Conservation (phyloP, 2,329 filamentous ascomycete species). For the Ascochyta koolunga region DNA sequence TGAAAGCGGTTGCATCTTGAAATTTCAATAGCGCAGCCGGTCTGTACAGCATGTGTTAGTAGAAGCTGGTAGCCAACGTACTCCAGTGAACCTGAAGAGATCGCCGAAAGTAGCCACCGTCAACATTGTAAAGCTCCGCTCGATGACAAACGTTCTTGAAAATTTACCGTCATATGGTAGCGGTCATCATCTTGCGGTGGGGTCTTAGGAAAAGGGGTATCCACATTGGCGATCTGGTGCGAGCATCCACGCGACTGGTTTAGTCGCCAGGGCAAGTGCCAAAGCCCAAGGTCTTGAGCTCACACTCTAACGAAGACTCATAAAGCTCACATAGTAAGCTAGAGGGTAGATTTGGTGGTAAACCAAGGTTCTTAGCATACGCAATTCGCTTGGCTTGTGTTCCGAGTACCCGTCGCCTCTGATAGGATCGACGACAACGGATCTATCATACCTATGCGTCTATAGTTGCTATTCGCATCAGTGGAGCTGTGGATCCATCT, state of each 20-base stretch:
- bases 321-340: not conserved
- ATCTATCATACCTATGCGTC: not conserved
- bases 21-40: not conserved
- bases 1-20: not conserved
- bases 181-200: not conserved
- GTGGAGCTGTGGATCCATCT: not conserved
- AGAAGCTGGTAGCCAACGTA: not conserved
- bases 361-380: constrained; percentile 14
- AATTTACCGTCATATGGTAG: not conserved
- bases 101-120: not conserved
- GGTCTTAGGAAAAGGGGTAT: not conserved
- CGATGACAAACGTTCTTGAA: not conserved
- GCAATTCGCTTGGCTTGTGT: constrained; percentile 10
- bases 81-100: not conserved
- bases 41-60: not conserved
- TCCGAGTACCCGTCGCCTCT: constrained; percentile 1
- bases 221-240: not conserved
- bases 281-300: not conserved
- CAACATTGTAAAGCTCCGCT: not conserved
- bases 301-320: not conserved
- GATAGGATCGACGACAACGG: not conserved
- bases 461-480: not conserved
- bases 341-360: not conserved
- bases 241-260: not conserved
- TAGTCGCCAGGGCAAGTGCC: not conserved